Percentiles rank a stretch among this genome's conserved stretches.
These are phyloP conservation scores for Arachnopeziza araneosa DNA, from an alignment of 2,329 filamentous ascomycete species.

Conservation along the genomic window DNA sequence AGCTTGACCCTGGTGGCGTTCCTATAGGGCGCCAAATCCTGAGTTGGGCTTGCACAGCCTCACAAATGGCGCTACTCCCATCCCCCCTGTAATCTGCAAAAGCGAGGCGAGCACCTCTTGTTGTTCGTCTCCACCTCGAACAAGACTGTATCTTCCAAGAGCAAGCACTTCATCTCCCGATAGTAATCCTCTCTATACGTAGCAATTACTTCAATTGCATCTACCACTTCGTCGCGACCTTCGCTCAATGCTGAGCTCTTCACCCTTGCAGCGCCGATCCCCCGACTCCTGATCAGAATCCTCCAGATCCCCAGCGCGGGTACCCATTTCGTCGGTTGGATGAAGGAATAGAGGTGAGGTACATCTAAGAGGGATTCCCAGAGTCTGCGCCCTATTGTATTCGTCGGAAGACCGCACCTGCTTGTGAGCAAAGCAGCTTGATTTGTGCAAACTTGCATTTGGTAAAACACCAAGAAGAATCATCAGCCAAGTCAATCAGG, in stretches of 20 bases:
- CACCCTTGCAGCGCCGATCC: neutral
- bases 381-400: neutral
- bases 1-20: neutral
- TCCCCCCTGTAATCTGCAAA: neutral
- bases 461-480: neutral
- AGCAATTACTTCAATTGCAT: neutral
- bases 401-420: neutral
- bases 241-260: neutral
- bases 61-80: neutral
- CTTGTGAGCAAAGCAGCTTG: neutral
- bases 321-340: neutral
- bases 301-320: neutral
- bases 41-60: neutral
- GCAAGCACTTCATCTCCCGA: neutral
- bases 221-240: neutral
- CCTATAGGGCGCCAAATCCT: neutral
- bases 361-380: neutral
- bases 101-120: neutral
- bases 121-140: neutral
- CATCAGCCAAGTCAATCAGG: conserved; percentile 8
- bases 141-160: neutral
- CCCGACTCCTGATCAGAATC: neutral
- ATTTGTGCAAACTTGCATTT: neutral
- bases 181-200: neutral
- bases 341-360: neutral